Evolutionary conservation across 257 asterid species (phyloP), one percentile per base, ranked within the genome.

Genomic region (Solanum okadae): DNA sequence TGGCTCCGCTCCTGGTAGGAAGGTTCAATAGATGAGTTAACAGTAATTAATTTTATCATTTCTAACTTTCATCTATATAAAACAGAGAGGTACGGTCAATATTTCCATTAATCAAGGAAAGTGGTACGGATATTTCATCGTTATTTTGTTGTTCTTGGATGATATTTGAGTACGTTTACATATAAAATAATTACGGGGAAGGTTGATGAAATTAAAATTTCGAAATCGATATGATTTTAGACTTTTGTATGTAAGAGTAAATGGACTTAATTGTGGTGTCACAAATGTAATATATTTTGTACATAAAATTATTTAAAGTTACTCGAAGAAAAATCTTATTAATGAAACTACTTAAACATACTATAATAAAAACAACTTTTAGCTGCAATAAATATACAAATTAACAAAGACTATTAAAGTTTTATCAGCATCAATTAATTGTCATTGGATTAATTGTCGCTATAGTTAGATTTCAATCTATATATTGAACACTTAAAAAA

Each of bases 401-500:
- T 44, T 44, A 44, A 12, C 2, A 44, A 44, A 44, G 52, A 44
- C 2, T 11, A 2, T 44, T 44, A 11, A 0, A 44, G 0, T 44
- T 44, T 44, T 44, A 44, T 12, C 52, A 44, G 13, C 6, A 1
- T 44, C 16, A 44, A 5, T 44, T 44, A 4, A 44, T 33, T 33
- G 34, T 4, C 34, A 33, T 33, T 33, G 34, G 34, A 5, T 44
- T 44, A 4, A 44, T 44, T 44, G 0, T 44, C 2, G 52, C 0
- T 13, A 4, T 44, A 44, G 6, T 46, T 0, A 49, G 6, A 14
- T 15, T 49, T 49, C 8, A 49, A 15, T 15, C 1, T 0, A 2
- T 0, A 14, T 49, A 49, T 49, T 20, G 0, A 44, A 44, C 0
- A 2, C 8, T 2, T 35, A n/a, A n/a, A n/a, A 1, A 49, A 0